These are phyloP conservation scores for Scalesia atractyloides DNA, from an alignment of 129 eudicot genomes.

Conservation along the genomic window DNA sequence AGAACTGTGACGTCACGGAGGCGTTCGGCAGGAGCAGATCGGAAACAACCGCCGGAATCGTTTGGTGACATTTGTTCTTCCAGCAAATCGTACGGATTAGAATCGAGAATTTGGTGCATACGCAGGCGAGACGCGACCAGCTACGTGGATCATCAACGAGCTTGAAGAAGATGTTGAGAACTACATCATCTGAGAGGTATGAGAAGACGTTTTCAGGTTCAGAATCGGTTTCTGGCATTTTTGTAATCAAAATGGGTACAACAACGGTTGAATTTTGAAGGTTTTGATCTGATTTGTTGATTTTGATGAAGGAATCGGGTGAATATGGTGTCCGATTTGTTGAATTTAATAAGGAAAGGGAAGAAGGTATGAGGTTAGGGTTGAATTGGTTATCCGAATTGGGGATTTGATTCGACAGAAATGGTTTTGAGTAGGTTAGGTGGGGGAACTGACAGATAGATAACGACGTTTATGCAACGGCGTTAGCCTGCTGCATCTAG, in stretches of 20 bases:
- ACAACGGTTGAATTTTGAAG: background rate
- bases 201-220: constrained; percentile 45
- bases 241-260: background rate
- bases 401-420: constrained; percentile 24
- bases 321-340: background rate
- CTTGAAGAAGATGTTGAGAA: constrained; percentile 64
- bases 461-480: constrained; percentile 24
- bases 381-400: constrained; percentile 17
- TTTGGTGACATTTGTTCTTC: constrained; percentile 50
- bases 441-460: constrained; percentile 21
- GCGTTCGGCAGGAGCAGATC: constrained; percentile 55
- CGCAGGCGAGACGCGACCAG: constrained; percentile 84
- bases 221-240: constrained; percentile 22
- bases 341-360: background rate
- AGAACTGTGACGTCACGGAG: constrained; percentile 9
- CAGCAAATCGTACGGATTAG: constrained; percentile 60
- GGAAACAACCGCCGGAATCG: constrained; percentile 59
- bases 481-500: constrained; percentile 8
- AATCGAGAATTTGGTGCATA: constrained; percentile 63
- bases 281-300: background rate
- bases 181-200: constrained; percentile 61
- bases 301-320: background rate
- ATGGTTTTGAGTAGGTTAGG: background rate
- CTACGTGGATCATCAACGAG: constrained; percentile 73
- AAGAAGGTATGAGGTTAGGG: constrained; percentile 9